Evolutionary conservation across 1,139 yeast genomes (phyloP), one percentile per base, ranked within the genome.

Genomic region (Hemisphaericaspora xylofermentans): DNA sequence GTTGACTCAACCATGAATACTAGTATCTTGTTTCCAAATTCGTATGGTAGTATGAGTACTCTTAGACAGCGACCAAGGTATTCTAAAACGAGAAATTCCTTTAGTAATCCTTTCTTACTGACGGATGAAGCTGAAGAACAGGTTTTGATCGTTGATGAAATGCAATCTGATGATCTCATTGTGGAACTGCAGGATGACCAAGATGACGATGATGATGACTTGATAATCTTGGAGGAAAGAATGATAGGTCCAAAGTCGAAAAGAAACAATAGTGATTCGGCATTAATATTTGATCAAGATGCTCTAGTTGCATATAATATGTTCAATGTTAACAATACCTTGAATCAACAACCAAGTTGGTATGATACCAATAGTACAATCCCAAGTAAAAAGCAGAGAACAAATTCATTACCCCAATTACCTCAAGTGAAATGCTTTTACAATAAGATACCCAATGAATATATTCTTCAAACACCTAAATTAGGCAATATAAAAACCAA

Each of bases 331-430:
- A 61, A 65, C 43, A 58, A 63, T 34, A 42, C 33, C 13, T 16
- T 29, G 12, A 29, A 5, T 29, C 33, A 29, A 29, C 30, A 37
- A n/a, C 41, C 36, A 35, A 38, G 18, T 17, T 49, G 45, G 37
- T 50, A 45, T 38, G 36, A 48, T 24, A 39, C 40, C 35, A 45
- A 38, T 40, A 36, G 41, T 27, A 39, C 41, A 24, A 40, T 37
- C 32, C 48, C 52, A 31, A 45, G 56, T n/a, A 69, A 69, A 55
- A 80, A 80, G 51, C 82, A 79, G 55, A 64, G 89, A 50, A 83
- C 88, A 0, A 80, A 79, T 48, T 82, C 89, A 0, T 62, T 84
- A 39, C 91, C 93, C 0, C 93, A 84, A 56, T 62, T 84, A 35
- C 85, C 89, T 0, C 78, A 76, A 44, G 78, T 63, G 3, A 66